phyloP scores from a whole-genome alignment of 2,329 filamentous ascomycete genomes.

The Penicillium corylophilum region DNA sequence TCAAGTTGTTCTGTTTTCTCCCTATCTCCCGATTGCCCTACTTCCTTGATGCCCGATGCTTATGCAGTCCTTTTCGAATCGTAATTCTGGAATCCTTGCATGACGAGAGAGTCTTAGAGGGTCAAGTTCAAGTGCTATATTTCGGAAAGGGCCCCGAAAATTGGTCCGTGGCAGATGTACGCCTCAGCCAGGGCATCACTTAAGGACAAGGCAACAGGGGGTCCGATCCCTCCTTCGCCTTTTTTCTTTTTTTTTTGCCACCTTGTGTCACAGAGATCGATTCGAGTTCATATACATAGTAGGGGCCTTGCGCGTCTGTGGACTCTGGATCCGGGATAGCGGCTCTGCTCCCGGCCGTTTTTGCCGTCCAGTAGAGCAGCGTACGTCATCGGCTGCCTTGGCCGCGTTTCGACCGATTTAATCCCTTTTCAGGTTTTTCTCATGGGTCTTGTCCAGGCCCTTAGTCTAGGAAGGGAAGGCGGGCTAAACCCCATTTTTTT shows the following conservation, averaged over 20 bases:
- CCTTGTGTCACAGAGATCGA: background rate
- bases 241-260: background rate
- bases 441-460: background rate
- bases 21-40: background rate
- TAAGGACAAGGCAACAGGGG: no score
- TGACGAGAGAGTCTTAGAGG: no score
- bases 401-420: background rate
- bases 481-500: no score
- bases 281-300: background rate
- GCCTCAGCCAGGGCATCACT: no score
- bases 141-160: background rate
- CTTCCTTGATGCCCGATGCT: background rate
- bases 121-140: background rate
- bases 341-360: conserved; percentile 10
- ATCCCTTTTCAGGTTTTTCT: background rate
- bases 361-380: conserved; percentile 16
- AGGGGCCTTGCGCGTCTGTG: conserved; percentile 8
- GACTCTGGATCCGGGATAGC: conserved; percentile 8
- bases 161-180: background rate
- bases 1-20: no score
- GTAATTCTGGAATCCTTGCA: no score
- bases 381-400: background rate
- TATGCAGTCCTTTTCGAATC: background rate
- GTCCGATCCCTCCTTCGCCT: no score
- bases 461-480: background rate